Evolutionary conservation across 306 rosid genomes (phyloP).

Genomic region (barrel medic (Medicago truncatula)): DNA sequence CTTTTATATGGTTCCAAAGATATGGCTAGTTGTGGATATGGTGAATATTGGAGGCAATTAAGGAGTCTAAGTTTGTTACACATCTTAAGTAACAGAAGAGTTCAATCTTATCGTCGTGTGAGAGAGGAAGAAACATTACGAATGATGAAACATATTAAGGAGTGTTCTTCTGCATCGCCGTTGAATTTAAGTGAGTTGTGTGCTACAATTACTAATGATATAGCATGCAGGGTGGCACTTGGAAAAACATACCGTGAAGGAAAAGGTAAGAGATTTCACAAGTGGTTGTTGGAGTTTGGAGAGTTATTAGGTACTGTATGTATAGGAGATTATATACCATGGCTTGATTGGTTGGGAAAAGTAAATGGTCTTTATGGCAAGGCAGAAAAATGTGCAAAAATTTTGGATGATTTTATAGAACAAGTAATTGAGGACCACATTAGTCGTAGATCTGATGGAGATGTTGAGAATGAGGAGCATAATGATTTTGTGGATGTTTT

Average conservation of each 20-base stretch:
- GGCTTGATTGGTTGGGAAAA: conserved; percentile 30
- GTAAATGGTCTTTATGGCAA: neutral
- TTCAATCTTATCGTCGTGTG: conserved; percentile 1
- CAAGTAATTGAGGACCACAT: conserved; percentile 6
- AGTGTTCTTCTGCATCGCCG: neutral
- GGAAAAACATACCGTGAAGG: neutral
- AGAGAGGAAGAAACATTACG: conserved; percentile 3
- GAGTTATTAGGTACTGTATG: neutral
- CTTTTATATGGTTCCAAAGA: neutral
- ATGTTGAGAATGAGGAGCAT: neutral
- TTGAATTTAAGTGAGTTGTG: neutral
- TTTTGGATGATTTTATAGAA: conserved; percentile 30
- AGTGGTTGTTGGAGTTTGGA: conserved; percentile 4
- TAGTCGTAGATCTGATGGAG: neutral
- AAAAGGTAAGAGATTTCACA: conserved; percentile 24
- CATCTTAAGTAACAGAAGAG: conserved; percentile 32
- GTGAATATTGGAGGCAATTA: conserved; percentile 25
- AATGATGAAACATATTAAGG: neutral
- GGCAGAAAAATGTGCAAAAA: conserved; percentile 18
- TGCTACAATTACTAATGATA: neutral
- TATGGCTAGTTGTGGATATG: neutral
- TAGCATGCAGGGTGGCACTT: neutral
- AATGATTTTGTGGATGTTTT: neutral
- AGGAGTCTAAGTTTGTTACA: conserved; percentile 32
- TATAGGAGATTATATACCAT: conserved; percentile 21